phyloP scores from a whole-genome alignment of 345 rosid genomes.

The Carallia pectinifolia region DNA sequence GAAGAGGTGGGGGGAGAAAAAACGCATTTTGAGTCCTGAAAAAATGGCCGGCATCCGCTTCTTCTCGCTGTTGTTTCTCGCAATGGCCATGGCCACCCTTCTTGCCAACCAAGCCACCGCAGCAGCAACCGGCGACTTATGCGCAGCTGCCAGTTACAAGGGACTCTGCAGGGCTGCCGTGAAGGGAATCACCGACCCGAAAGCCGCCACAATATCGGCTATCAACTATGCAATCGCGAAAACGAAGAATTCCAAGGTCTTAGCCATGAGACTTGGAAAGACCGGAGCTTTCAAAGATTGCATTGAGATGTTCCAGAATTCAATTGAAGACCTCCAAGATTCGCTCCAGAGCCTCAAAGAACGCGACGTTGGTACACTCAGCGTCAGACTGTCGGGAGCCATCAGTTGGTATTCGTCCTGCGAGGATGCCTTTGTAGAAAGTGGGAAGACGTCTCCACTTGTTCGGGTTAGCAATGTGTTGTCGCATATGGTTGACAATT shows the following conservation, averaged over 20 bases:
- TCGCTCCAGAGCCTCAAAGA: neutral
- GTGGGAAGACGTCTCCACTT: too few relatives aligned
- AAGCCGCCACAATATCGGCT: neutral
- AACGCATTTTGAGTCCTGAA: neutral
- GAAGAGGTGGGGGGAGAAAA: neutral
- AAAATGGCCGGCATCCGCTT: neutral
- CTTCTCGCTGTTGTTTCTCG: conserved; percentile 7
- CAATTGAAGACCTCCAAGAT: neutral
- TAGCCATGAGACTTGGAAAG: neutral
- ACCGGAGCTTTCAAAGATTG: neutral
- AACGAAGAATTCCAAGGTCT: neutral
- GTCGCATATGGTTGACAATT: too few relatives aligned
- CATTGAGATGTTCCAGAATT: neutral
- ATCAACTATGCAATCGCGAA: neutral
- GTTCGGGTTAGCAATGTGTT: too few relatives aligned
- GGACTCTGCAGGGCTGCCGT: neutral
- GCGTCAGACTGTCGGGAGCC: too few relatives aligned
- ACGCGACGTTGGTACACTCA: neutral
- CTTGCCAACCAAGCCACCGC: neutral
- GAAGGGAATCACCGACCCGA: neutral
- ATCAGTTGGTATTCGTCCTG: too few relatives aligned
- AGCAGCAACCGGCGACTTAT: neutral
- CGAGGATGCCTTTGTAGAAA: too few relatives aligned
- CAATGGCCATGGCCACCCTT: neutral
- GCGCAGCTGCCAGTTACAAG: neutral